These are phyloP conservation scores for Triticum monococcum DNA, from an alignment of 176 grass and related monocot species.

Conservation along the genomic window DNA sequence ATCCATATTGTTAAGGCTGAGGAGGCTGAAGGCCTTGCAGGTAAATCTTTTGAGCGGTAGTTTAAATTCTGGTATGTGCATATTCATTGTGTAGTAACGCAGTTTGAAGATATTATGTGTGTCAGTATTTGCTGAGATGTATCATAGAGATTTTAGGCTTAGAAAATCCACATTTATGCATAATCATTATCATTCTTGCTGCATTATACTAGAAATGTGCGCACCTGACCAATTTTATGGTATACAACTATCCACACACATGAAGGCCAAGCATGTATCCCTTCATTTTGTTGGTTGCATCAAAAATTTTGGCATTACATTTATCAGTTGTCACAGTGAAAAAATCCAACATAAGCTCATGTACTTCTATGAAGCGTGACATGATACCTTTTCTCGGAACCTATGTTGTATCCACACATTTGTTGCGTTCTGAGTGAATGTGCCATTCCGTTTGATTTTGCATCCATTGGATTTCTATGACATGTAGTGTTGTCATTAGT, in stretches of 20 bases:
- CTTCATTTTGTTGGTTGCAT: too few species aligned
- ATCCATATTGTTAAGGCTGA: constrained; percentile 98
- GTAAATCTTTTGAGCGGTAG: constrained; percentile 27
- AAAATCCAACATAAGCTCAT: too few species aligned
- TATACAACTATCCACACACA: neutral
- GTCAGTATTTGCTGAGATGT: neutral
- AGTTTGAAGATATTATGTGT: neutral
- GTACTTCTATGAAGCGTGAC: too few species aligned
- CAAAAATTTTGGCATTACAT: too few species aligned
- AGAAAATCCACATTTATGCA: neutral
- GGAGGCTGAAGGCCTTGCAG: constrained; percentile 69
- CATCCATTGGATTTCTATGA: too few species aligned
- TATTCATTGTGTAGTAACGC: neutral
- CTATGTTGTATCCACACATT: too few species aligned
- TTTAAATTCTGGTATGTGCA: too few species aligned
- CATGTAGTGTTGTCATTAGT: too few species aligned
- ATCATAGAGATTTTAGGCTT: neutral
- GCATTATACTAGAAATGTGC: neutral
- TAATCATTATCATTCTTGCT: neutral
- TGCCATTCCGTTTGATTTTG: too few species aligned
- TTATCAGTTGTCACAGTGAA: too few species aligned
- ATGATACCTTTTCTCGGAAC: too few species aligned
- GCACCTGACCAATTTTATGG: neutral
- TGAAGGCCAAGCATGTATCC: neutral
- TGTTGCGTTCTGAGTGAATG: too few species aligned